phyloP scores from a whole-genome alignment of 345 rosid genomes.

The Brassica incana region DNA sequence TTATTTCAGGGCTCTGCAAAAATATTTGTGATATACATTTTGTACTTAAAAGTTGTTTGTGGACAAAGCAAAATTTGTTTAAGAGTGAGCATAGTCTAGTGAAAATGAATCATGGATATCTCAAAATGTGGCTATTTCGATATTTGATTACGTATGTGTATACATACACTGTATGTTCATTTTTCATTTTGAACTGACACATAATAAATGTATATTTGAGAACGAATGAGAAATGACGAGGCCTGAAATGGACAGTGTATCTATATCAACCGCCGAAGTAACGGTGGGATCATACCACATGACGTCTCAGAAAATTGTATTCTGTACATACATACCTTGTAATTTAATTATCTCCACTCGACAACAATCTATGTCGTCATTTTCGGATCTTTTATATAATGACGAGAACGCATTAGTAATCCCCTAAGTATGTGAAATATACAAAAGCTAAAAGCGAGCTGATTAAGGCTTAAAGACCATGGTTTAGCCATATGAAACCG shows the following conservation, averaged over 20 bases:
- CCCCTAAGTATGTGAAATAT: background rate
- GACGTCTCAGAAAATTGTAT: background rate
- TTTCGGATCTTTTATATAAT: background rate
- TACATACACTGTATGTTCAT: background rate
- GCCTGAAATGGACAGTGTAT: conserved; percentile 24
- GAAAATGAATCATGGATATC: background rate
- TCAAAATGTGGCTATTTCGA: background rate
- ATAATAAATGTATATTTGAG: background rate
- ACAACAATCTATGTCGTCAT: conserved; percentile 28
- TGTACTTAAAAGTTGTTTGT: background rate
- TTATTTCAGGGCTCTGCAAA: background rate
- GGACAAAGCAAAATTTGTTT: background rate
- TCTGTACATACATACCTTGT: background rate
- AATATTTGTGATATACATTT: too few relatives aligned
- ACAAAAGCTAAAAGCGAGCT: background rate
- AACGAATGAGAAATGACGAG: conserved; percentile 4
- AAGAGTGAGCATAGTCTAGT: background rate
- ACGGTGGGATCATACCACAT: conserved; percentile 26
- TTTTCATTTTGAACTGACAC: background rate
- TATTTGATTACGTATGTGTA: background rate
- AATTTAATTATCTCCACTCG: background rate
- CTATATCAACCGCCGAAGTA: conserved; percentile 24
- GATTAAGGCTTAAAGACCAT: too few relatives aligned
- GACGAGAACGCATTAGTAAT: background rate
- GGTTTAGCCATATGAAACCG: too few relatives aligned